Conservation (phyloP, 805 yeast genomes). For the Kregervanrija fluxuum region DNA sequence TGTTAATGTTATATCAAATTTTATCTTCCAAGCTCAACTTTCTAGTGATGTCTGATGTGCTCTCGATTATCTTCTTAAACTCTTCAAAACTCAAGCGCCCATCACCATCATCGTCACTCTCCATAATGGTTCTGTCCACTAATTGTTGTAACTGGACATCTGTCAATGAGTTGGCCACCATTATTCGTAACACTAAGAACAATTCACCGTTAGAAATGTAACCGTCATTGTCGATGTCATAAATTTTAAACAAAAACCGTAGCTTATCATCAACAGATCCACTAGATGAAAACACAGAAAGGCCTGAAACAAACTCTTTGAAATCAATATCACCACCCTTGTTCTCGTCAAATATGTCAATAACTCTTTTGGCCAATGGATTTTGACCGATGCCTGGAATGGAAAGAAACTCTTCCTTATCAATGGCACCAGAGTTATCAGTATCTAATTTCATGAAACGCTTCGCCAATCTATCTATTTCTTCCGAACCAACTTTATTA, state of each 20-base stretch:
- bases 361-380: conserved; percentile 82
- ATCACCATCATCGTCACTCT: conserved; percentile 83
- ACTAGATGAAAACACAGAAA: conserved; percentile 78
- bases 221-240: conserved; percentile 95
- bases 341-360: conserved; percentile 92
- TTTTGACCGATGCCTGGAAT: conserved; percentile 90
- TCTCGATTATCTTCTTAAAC: conserved; percentile 61
- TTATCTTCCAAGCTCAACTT: conserved; percentile 25
- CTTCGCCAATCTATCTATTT: conserved; percentile 83
- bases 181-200: conserved; percentile 84
- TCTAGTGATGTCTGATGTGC: conserved; percentile 31
- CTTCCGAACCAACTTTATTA: conserved; percentile 66
- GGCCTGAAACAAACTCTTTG: conserved; percentile 71
- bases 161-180: conserved; percentile 90
- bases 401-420: conserved; percentile 79
- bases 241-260: conserved; percentile 83
- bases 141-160: conserved; percentile 89
- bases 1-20: neutral
- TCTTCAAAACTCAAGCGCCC: conserved; percentile 82
- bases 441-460: conserved; percentile 93
- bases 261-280: conserved; percentile 77
- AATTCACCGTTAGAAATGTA: conserved; percentile 92
- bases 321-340: conserved; percentile 92
- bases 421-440: conserved; percentile 89
- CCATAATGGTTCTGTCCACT: conserved; percentile 95